Percentiles rank a stretch among this genome's conserved stretches.
Evolutionary conservation across 1,139 yeast genomes (phyloP).

Genomic region (Taiozyma onychis): DNA sequence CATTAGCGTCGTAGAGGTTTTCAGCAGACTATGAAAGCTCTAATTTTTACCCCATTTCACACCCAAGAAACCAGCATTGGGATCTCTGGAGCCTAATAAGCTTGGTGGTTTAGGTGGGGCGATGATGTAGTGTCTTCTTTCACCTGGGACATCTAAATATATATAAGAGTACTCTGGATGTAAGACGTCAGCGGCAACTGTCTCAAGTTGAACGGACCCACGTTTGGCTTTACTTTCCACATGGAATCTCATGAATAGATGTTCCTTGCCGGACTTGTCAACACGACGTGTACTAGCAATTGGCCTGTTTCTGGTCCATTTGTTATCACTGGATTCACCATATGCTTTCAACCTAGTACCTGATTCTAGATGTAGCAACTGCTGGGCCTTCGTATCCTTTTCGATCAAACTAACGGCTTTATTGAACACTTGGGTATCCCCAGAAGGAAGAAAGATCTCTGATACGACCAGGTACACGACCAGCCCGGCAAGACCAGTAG

Average conservation of each 20-base stretch:
- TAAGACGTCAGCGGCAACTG: constrained; percentile 57
- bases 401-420: constrained; percentile 76
- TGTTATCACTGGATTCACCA: constrained; percentile 67
- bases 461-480: constrained; percentile 73
- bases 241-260: constrained; percentile 77
- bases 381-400: constrained; percentile 55
- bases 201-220: constrained; percentile 76
- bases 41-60: constrained; percentile 77
- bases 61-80: constrained; percentile 61
- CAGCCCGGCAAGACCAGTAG: constrained; percentile 58
- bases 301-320: constrained; percentile 88
- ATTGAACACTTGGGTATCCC: constrained; percentile 87
- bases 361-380: constrained; percentile 45
- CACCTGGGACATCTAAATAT: constrained; percentile 71
- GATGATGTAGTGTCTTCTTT: constrained; percentile 61
- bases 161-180: constrained; percentile 70
- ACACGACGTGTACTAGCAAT: constrained; percentile 48
- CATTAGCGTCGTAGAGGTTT: not conserved
- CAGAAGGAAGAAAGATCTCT: constrained; percentile 81
- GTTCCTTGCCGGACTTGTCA: constrained; percentile 75
- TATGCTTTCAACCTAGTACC: constrained; percentile 73
- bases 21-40: not conserved
- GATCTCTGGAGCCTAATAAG: constrained; percentile 25
- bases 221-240: constrained; percentile 59
- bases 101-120: constrained; percentile 45